These are phyloP conservation scores for Nephelium lappaceum DNA, from an alignment of 345 rosid species.

Conservation along the genomic window DNA sequence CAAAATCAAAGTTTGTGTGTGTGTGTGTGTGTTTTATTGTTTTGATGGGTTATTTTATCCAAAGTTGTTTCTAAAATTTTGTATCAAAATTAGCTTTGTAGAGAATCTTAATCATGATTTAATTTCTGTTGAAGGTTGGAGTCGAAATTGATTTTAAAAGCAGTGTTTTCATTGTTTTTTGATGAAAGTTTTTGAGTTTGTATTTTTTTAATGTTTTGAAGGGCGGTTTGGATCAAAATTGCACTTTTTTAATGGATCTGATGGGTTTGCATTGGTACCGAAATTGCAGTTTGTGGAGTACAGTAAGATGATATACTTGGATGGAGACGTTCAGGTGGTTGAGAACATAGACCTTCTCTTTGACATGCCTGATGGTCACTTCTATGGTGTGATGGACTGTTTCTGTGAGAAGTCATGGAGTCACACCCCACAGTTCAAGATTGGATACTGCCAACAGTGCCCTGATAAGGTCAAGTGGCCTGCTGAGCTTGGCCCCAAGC, in stretches of 20 bases:
- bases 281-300: constrained; percentile 54
- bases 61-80: too few species aligned
- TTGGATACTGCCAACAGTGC: constrained; percentile 75
- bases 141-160: too few species aligned
- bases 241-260: too few species aligned
- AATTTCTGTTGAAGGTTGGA: too few species aligned
- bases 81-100: too few species aligned
- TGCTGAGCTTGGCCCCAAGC: constrained; percentile 45
- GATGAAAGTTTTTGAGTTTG: too few species aligned
- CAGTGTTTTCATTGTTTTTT: too few species aligned
- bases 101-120: too few species aligned
- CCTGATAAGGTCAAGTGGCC: constrained; percentile 60
- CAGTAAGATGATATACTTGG: constrained; percentile 64
- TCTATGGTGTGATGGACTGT: constrained; percentile 70
- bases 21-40: not conserved
- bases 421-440: constrained; percentile 53
- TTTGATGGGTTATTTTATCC: not conserved
- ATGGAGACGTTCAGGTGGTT: constrained; percentile 74
- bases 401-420: constrained; percentile 77
- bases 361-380: constrained; percentile 50
- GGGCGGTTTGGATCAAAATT: too few species aligned
- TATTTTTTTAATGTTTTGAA: not conserved
- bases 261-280: not conserved
- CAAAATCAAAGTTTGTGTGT: not conserved
- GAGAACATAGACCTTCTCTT: constrained; percentile 67